Base-by-base conservation (phyloP, 1,284 basidiomycete species). In the Trichosporon asahii region DNA sequence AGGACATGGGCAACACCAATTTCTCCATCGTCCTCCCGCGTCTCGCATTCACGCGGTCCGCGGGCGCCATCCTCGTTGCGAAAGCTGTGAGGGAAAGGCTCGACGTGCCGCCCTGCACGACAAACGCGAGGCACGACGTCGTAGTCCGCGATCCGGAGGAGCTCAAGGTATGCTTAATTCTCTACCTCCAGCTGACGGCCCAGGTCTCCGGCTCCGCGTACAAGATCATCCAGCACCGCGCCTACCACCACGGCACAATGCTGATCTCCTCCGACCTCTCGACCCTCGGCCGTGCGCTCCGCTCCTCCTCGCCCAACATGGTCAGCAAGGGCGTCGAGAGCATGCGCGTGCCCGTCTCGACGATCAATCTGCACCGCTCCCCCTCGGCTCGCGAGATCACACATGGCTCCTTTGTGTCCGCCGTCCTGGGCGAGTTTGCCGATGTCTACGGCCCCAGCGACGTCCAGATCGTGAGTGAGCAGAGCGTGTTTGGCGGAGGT, bases 171-270 rank as follows among this genome's bases (percentile, higher is more conserved):
- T 86, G 35, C 57, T n/a, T n/a, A n/a, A n/a, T n/a, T n/a, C n/a
- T n/a, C n/a, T 49, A 25, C 55, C 31, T n/a, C 35, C 11, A 23
- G 40, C 55, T 67, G 44, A 71, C 66, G n/a, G 57, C 73, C 12
- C 79, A 99, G 91, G 90, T 99, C 67, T 98, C 96, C 64, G 97
- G 97, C 40, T 98, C 94, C 15, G 97, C 97, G 7, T 99, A 98
- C 85, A 98, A 98, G 85, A 92, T 99, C 70, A 91, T 92, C 49
- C 92, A 90, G 75, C 89, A 90, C 71, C 86, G 97, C 18, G 94
- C 95, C 0, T 99, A 98, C 83, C 96, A 99, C 78, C 97, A 99
- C 79, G 97, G 97, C 0, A 99, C 96, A n/a, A 98, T 99, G 96
- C 88, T 99, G 31, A 91, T 99, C 33, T 90, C 92, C 14, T 92